Evolutionary conservation across 2,329 filamentous ascomycete species (phyloP), one percentile per base, ranked within the genome.

Genomic region (Pseudomassariella vexata): DNA sequence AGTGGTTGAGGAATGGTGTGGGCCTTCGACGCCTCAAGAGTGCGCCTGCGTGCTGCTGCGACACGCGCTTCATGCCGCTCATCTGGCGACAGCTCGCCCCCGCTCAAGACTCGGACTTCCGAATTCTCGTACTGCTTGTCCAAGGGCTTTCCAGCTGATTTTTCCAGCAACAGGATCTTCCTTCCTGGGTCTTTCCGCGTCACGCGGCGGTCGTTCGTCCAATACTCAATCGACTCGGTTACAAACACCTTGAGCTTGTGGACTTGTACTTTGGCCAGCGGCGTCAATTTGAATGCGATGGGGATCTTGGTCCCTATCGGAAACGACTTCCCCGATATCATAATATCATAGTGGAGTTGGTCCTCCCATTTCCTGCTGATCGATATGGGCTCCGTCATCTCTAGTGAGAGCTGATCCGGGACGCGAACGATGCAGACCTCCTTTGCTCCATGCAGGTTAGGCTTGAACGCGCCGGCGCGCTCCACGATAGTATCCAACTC

Each of bases 281-380:
- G 89, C 1, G 88, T 95, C 43, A 95, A 69, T 58, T 94, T 95
- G 66, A 95, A 94, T 2, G 88, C 88, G 37, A 95, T 92, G 1
- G 89, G 89, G 11, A 95, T 86, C 48, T 85, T 85, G 23, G 83
- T 76, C 11, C 89, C 89, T 14, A 95, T 74, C 1, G 89, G 86
- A 38, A 95, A 95, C 1, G 88, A 94, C 68, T 95, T 95, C 34
- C 89, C 89, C 2, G 88, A 95, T 34, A 95, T 94, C 53, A 95
- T 82, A 46, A 95, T 95, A 49, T 95, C 89, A 60, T 95, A 95
- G 50, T 94, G 87, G 19, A 95, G 67, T 51, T 95, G 89, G 46
- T 95, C 88, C 54, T 95, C 89, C 89, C 89, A 95, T 40, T 86
- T 88, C 14, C 89, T 73, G 42, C 85, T 90, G 50, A 95, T 95